These are phyloP conservation scores for Trichophyton benhamiae DNA, from an alignment of 2,329 filamentous ascomycete species.

Conservation along the genomic window DNA sequence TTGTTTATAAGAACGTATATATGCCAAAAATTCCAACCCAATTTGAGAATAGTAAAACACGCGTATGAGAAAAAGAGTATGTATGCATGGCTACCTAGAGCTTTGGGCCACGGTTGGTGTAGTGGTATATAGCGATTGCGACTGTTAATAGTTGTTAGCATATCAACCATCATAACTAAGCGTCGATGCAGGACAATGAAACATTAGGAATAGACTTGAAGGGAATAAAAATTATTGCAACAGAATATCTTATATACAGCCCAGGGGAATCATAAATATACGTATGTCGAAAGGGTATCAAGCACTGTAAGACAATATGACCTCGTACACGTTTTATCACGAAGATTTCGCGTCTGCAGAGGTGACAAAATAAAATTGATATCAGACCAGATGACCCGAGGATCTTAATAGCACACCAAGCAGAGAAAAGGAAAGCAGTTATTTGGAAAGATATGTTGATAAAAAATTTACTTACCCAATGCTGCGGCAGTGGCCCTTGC, in stretches of 20 bases:
- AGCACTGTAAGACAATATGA: background rate
- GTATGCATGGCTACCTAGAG: conserved; percentile 14
- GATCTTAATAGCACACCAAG: background rate
- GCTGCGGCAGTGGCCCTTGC: conserved; percentile 26
- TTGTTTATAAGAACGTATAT: background rate
- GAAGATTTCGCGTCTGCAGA: background rate
- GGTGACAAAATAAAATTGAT: background rate
- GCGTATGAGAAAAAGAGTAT: background rate
- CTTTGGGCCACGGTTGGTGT: conserved; percentile 26
- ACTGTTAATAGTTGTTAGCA: conserved; percentile 8
- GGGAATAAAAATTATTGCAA: background rate
- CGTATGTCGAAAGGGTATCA: background rate
- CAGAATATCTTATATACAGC: background rate
- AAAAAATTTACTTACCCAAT: conserved; percentile 27
- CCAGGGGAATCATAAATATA: background rate
- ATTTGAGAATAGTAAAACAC: background rate
- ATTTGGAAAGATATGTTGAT: conserved; percentile 2
- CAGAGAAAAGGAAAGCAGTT: conserved; percentile 3
- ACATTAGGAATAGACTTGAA: background rate
- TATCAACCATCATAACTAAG: background rate
- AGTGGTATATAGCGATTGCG: conserved; percentile 18
- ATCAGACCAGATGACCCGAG: background rate
- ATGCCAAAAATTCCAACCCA: background rate
- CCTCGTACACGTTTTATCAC: background rate
- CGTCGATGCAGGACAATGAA: background rate